A percentile compares a stretch with the other conserved stretches of the same genome.
These are phyloP conservation scores for Fusarium floridanum DNA, from an alignment of 2,329 filamentous ascomycete species.

Conservation along the genomic window DNA sequence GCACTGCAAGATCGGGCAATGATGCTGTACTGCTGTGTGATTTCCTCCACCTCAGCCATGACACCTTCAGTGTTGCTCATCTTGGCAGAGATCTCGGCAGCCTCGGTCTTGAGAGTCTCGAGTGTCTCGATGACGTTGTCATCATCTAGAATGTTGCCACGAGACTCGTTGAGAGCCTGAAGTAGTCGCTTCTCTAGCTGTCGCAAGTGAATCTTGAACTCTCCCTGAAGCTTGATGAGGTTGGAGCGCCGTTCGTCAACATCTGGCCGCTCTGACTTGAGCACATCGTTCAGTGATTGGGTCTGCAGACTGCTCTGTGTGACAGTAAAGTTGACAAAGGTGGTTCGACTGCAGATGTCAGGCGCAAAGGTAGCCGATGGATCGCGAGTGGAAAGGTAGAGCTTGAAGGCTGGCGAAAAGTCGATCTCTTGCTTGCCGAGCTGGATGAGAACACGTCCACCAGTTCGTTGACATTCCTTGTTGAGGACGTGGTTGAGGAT, in stretches of 20 bases:
- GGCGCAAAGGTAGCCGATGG: slow-evolving; percentile 96
- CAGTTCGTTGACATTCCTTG: slow-evolving; percentile 99
- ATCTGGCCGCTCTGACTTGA: slow-evolving; percentile 97
- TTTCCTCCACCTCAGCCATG: slow-evolving; percentile 97
- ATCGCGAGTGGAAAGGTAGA: slow-evolving; percentile 95
- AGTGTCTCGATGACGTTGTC: slow-evolving; percentile 98
- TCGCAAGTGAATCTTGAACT: slow-evolving; percentile 98
- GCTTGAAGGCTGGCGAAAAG: slow-evolving; percentile 95
- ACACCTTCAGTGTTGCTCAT: slow-evolving; percentile 97
- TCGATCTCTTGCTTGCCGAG: slow-evolving; percentile 99
- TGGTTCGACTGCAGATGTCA: slow-evolving; percentile 97
- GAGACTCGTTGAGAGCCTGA: slow-evolving; percentile 96
- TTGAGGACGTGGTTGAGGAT: slow-evolving; percentile 99
- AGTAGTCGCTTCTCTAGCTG: slow-evolving; percentile 94
- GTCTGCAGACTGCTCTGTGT: slow-evolving; percentile 99
- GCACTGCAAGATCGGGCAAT: slow-evolving; percentile 96
- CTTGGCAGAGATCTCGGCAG: slow-evolving; percentile 94
- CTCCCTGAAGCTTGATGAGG: slow-evolving; percentile 97
- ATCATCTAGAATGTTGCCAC: slow-evolving; percentile 97
- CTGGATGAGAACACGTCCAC: slow-evolving; percentile 96
- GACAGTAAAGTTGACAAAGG: slow-evolving; percentile 99
- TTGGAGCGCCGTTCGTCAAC: slow-evolving; percentile 97
- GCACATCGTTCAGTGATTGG: slow-evolving; percentile 95
- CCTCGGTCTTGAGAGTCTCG: slow-evolving; percentile 97
- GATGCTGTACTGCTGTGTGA: slow-evolving; percentile 93